phyloP scores from a whole-genome alignment of 1,139 yeast genomes.

The Yamadazyma taylorii region DNA sequence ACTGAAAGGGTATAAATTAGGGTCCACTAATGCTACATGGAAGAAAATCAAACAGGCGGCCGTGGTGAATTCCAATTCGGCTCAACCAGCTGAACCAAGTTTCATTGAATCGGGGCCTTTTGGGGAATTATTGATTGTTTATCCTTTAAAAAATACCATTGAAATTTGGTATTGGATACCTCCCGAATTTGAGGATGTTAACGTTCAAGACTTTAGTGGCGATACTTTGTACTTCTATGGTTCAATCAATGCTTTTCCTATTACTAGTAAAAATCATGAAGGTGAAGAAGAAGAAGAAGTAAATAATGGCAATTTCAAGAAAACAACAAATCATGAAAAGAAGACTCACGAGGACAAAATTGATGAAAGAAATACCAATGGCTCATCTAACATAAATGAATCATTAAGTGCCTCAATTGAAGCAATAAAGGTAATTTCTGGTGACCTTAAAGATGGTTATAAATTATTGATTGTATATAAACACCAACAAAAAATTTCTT shows the following conservation, averaged over 20 bases:
- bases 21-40: slow-evolving; percentile 48
- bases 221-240: slow-evolving; percentile 35
- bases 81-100: slow-evolving; percentile 10
- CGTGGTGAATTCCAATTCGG: slow-evolving; percentile 6
- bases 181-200: slow-evolving; percentile 10
- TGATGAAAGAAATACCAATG: too few relatives aligned
- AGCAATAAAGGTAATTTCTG: slow-evolving; percentile 6
- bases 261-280: not conserved
- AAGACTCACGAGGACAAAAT: too few relatives aligned
- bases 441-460: slow-evolving; percentile 8
- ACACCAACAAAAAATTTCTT: not conserved
- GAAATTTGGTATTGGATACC: slow-evolving; percentile 58
- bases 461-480: slow-evolving; percentile 6
- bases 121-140: slow-evolving; percentile 48
- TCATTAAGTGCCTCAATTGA: too few relatives aligned
- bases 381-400: too few relatives aligned
- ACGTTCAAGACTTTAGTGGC: slow-evolving; percentile 19
- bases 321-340: too few relatives aligned
- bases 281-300: not conserved
- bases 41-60: slow-evolving; percentile 42
- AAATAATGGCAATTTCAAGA: not conserved
- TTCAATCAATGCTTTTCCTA: slow-evolving; percentile 14
- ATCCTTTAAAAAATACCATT: slow-evolving; percentile 24
- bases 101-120: slow-evolving; percentile 37
- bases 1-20: slow-evolving; percentile 37